Evolutionary conservation across 148 eudicot species (phyloP).

Genomic region (Arbutus unedo): DNA sequence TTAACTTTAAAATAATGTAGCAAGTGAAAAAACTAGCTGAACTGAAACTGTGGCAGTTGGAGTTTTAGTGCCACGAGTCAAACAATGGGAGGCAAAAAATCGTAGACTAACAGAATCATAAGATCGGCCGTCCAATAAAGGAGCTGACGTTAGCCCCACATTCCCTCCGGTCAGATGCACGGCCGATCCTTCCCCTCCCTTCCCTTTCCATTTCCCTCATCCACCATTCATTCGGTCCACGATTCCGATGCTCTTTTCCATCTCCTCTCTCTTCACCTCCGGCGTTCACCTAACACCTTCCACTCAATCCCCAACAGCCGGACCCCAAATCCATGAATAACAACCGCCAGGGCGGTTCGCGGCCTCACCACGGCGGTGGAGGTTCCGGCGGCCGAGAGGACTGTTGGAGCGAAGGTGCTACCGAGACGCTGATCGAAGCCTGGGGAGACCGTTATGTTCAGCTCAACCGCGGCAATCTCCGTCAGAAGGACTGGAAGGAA

Average conservation of each 20-base stretch:
- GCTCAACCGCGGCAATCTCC: conserved; percentile 65
- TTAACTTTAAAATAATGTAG: too few species aligned
- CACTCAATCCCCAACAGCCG: neutral
- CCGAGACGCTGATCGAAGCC: conserved; percentile 58
- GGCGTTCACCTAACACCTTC: neutral
- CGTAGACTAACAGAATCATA: conserved; percentile 6
- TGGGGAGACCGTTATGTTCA: conserved; percentile 59
- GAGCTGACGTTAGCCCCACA: conserved; percentile 3
- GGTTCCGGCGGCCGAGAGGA: conserved; percentile 50
- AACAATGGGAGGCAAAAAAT: neutral
- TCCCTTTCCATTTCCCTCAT: neutral
- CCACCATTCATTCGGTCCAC: neutral
- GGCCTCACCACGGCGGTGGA: conserved; percentile 10
- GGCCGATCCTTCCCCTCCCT: neutral
- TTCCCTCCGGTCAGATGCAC: conserved; percentile 16
- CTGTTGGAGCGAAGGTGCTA: conserved; percentile 72
- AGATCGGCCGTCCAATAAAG: neutral
- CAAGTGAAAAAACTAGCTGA: neutral
- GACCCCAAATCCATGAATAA: neutral
- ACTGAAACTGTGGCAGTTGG: neutral
- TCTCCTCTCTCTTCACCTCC: conserved; percentile 4
- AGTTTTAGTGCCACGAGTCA: too few species aligned
- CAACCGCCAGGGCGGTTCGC: neutral
- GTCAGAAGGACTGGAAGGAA: conserved; percentile 63
- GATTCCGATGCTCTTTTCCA: conserved; percentile 7